Evolutionary conservation across 2,329 filamentous ascomycete genomes (phyloP).

Genomic region (Xenosphaeropsis pyriputrescens): DNA sequence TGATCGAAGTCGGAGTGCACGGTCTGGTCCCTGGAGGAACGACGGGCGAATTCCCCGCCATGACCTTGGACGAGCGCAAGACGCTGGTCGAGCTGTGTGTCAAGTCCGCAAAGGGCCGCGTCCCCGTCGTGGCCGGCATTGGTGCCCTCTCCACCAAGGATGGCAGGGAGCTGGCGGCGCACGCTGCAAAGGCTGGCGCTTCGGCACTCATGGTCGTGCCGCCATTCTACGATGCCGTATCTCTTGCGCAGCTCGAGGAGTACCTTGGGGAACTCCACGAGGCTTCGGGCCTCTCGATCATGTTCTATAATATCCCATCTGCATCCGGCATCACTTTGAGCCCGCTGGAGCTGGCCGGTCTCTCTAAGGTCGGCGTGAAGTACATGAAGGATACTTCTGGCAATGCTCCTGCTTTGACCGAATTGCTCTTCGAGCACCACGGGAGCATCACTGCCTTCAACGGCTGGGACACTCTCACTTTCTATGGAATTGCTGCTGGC

Average conservation of each 20-base stretch:
- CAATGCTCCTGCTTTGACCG: conserved; percentile 31
- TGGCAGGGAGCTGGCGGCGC: conserved; percentile 23
- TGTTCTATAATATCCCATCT: conserved; percentile 36
- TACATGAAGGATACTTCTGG: no score
- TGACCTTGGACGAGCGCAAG: conserved; percentile 28
- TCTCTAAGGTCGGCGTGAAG: conserved; percentile 28
- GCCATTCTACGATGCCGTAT: conserved; percentile 31
- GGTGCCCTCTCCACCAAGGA: conserved; percentile 27
- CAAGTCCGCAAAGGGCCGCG: conserved; percentile 22
- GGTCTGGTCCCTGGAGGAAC: conserved; percentile 34
- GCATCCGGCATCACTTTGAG: conserved; percentile 27
- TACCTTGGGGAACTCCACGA: conserved; percentile 24
- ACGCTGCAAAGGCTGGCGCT: conserved; percentile 23
- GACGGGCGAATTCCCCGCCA: conserved; percentile 32
- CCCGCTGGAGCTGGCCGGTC: conserved; percentile 25
- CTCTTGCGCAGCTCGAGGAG: conserved; percentile 22
- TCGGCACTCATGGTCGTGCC: conserved; percentile 31
- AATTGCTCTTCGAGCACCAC: conserved; percentile 27
- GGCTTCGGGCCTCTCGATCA: conserved; percentile 25
- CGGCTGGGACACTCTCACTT: conserved; percentile 37
- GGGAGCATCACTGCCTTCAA: conserved; percentile 31
- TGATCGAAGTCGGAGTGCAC: conserved; percentile 28
- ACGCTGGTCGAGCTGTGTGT: conserved; percentile 23
- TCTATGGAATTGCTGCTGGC: conserved; percentile 33
- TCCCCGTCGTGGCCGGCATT: conserved; percentile 26